phyloP scores from a whole-genome alignment of 2,329 filamentous ascomycete genomes.

The Raffaelea arxii region DNA sequence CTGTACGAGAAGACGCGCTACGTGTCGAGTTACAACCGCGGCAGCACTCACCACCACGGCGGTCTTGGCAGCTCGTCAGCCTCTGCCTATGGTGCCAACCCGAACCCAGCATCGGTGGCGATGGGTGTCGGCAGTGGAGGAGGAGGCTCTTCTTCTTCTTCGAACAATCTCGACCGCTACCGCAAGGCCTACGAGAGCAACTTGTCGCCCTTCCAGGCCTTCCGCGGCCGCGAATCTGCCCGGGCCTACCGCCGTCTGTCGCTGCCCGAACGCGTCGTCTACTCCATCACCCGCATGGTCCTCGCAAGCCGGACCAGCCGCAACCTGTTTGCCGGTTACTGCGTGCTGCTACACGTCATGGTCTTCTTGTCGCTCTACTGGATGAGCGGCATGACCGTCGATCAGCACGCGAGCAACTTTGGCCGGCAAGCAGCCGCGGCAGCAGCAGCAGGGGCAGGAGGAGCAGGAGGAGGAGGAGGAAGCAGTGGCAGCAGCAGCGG shows the following conservation, averaged over 20 bases:
- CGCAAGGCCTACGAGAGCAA: slow-evolving; percentile 89
- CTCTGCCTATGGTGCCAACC: slow-evolving; percentile 55
- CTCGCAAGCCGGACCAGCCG: slow-evolving; percentile 82
- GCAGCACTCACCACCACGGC: slow-evolving; percentile 4
- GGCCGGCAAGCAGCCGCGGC: slow-evolving; percentile 36
- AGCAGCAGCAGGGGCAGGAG: slow-evolving; percentile 26
- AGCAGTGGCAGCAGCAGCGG: slow-evolving; percentile 20
- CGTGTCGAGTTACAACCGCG: slow-evolving; percentile 82
- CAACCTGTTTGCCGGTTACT: slow-evolving; percentile 90
- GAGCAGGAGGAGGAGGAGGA: slow-evolving; percentile 22
- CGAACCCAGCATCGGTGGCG: slow-evolving; percentile 64
- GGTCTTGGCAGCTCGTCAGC: slow-evolving; percentile 50
- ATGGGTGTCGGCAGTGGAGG: slow-evolving; percentile 39
- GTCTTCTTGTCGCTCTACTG: slow-evolving; percentile 83
- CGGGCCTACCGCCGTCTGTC: slow-evolving; percentile 90
- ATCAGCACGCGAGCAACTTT: slow-evolving; percentile 48
- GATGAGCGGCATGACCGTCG: slow-evolving; percentile 60
- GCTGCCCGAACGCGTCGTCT: slow-evolving; percentile 79
- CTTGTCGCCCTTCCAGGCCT: slow-evolving; percentile 90
- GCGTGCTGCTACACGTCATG: slow-evolving; percentile 76
- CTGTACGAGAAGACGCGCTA: slow-evolving; percentile 98
- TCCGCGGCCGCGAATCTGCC: slow-evolving; percentile 85
- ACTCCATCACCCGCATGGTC: slow-evolving; percentile 83
- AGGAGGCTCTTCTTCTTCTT: slow-evolving; percentile 46
- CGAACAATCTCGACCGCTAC: slow-evolving; percentile 72